Evolutionary conservation across 2,329 filamentous ascomycete species (phyloP).

Genomic region (Talaromyces atroroseus): DNA sequence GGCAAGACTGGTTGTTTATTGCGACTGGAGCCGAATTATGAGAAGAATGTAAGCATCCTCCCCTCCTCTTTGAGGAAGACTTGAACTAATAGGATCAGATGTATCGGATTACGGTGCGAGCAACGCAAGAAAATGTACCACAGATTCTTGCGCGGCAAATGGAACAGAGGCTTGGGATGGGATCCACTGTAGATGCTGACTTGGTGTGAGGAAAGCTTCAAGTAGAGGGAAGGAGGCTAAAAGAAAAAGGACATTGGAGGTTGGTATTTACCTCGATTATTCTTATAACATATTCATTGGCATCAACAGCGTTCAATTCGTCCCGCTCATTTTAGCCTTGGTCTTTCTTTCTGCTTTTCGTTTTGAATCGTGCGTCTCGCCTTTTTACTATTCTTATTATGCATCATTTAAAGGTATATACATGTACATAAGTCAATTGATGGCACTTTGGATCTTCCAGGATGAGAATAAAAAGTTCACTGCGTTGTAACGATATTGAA

Average conservation of each 20-base stretch:
- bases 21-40: constrained; percentile 89
- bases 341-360: not conserved
- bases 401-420: constrained; percentile 11
- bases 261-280: not conserved
- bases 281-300: not conserved
- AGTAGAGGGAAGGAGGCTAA: not conserved
- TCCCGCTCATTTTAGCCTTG: not conserved
- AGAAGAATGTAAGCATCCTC: constrained; percentile 66
- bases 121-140: constrained; percentile 86
- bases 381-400: constrained; percentile 6
- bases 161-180: constrained; percentile 70
- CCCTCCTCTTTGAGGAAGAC: constrained; percentile 12
- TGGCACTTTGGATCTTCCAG: not conserved
- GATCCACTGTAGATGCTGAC: constrained; percentile 23
- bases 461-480: not conserved
- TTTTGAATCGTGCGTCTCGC: not conserved
- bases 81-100: constrained; percentile 55
- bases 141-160: constrained; percentile 74
- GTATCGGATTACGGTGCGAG: constrained; percentile 88
- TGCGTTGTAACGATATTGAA: not conserved
- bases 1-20: constrained; percentile 94
- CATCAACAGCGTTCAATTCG: constrained; percentile 3
- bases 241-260: not conserved
- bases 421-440: constrained; percentile 5
- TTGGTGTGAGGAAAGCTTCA: not conserved